Evolutionary conservation across 2,329 filamentous ascomycete genomes (phyloP).

Genomic region (Trichoderma citrinoviride): DNA sequence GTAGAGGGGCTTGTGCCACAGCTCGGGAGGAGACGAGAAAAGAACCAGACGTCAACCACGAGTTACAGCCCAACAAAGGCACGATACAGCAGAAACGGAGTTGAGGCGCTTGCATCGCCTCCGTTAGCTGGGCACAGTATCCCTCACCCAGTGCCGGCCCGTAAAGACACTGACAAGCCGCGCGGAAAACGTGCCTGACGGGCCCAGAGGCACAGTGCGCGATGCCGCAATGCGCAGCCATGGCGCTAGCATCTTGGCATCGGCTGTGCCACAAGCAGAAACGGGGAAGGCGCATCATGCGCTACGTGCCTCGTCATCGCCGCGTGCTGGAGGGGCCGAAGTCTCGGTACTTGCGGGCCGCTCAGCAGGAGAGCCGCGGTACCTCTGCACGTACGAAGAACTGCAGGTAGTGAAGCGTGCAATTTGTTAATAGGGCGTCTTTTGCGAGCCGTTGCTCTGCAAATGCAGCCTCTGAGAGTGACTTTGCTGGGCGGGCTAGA

Average conservation of each 20-base stretch:
- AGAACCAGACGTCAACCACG: too few species aligned
- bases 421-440: too few species aligned
- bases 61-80: background rate
- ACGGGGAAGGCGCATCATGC: constrained; percentile 20
- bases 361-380: constrained; percentile 20
- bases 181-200: background rate
- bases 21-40: background rate
- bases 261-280: constrained; percentile 23
- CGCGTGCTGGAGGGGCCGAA: constrained; percentile 15
- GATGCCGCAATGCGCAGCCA: background rate
- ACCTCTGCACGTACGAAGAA: too few species aligned
- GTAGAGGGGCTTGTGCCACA: too few species aligned
- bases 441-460: background rate
- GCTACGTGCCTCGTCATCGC: constrained; percentile 42
- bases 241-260: constrained; percentile 20
- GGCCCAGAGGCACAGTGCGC: background rate
- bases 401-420: too few species aligned
- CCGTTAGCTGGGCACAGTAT: background rate
- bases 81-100: background rate
- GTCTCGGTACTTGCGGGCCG: constrained; percentile 25
- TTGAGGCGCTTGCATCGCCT: background rate
- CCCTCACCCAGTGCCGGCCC: background rate
- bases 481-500: too few species aligned
- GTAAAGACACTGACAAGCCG: background rate
- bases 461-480: background rate